Base-by-base conservation (phyloP, 1,284 basidiomycete species). In the Quambalaria eucalypti region DNA sequence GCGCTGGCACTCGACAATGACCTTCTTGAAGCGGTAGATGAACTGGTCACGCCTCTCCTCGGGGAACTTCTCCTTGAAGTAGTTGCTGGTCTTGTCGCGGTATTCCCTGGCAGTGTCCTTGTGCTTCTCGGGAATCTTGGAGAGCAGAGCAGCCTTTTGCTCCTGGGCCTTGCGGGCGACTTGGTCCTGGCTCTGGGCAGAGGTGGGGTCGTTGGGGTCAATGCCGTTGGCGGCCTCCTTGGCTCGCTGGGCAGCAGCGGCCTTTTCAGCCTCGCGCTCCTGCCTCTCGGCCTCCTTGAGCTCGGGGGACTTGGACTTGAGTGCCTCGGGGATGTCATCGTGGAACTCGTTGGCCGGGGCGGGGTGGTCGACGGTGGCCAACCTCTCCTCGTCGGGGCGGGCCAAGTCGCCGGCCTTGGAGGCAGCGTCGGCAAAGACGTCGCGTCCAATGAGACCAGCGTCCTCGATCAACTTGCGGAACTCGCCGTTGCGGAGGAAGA, bases 1-100 rank as follows among this genome's bases (percentile, higher is more conserved):
- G 73, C 86, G 84, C 79, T 96, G 92, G 77, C 88, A 90, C 77
- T 96, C 92, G 57, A 91, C 81, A 60, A 95, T 83, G 39, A 90
- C 87, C 85, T 88, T 89, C 80, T 88, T 88, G 29, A 82, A 80
- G 10, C 87, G 82, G 77, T 83, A 88, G 69, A 88, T 84, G 76
- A 86, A 88, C 66, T 85, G 85, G 54, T 91, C 86, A 23, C 88
- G 81, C 29, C 89, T 80, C 78, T 90, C 88, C 73, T 87, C 80
- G 9, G 89, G 89, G 81, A 93, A 90, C 74, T 86, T 87, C 40
- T 92, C 85, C 23, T 78, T 78, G 57, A 90, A 73, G 76, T 88
- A 87, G 50, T 83, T 78, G 28, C 54, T 50, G 16, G 68, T 63
- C 62, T 71, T 71, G 31, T 71, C 65, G 31, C 55, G 56, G 39